A percentile compares a stretch with the other conserved stretches of the same genome.
Evolutionary conservation across 768 basidiomycete genomes (phyloP).

Genomic region (Hemileccinum rubropunctum): DNA sequence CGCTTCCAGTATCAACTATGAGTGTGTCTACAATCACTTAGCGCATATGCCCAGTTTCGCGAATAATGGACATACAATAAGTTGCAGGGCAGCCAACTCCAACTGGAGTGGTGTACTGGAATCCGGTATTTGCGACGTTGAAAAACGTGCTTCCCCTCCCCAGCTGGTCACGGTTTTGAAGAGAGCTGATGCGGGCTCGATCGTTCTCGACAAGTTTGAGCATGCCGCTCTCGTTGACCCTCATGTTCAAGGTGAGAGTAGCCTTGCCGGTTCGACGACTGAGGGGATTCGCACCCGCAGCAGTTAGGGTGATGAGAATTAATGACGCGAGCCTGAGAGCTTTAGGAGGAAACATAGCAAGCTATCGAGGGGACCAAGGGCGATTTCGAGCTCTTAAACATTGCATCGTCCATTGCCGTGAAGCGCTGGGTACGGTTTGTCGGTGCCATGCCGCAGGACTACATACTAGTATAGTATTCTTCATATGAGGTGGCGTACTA

Average conservation of each 20-base stretch:
- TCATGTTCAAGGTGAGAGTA: constrained; percentile 10
- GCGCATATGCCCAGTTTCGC: neutral
- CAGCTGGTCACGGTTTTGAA: neutral
- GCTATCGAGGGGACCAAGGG: neutral
- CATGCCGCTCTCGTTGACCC: constrained; percentile 6
- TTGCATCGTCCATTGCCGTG: too few species aligned
- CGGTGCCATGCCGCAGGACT: too few species aligned
- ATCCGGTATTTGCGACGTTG: constrained; percentile 19
- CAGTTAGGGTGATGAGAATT: constrained; percentile 6
- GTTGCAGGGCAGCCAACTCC: constrained; percentile 23
- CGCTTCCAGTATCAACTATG: constrained; percentile 27
- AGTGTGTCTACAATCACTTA: constrained; percentile 17
- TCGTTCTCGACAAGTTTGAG: constrained; percentile 7
- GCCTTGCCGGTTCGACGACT: neutral
- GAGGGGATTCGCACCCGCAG: constrained; percentile 9
- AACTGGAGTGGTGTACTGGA: constrained; percentile 29
- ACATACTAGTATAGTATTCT: too few species aligned
- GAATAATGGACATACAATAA: constrained; percentile 16
- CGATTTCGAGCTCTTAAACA: neutral
- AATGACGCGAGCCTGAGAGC: constrained; percentile 7
- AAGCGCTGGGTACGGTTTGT: too few species aligned
- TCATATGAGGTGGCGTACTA: too few species aligned
- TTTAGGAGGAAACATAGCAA: constrained; percentile 7
- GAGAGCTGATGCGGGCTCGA: neutral
- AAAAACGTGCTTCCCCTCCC: constrained; percentile 7